phyloP scores from a whole-genome alignment of 108 stramenopile species.

The Discostella pseudostelligera region DNA sequence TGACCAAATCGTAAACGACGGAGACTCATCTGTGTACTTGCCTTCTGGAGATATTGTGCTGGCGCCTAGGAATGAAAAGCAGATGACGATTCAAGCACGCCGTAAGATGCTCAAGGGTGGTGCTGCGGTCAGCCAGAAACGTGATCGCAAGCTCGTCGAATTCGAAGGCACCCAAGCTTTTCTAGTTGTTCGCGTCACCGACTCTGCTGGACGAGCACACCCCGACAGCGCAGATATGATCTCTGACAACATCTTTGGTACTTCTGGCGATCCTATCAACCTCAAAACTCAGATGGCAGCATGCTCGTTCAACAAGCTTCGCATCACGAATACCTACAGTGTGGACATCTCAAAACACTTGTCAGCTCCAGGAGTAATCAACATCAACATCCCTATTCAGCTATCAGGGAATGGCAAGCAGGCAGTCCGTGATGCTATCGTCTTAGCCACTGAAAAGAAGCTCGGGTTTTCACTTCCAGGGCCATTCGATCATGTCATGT shows the following conservation, averaged over 20 bases:
- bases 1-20: background rate
- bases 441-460: background rate
- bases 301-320: slow-evolving; percentile 34
- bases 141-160: background rate
- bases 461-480: slow-evolving; percentile 23
- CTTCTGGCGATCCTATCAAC: slow-evolving; percentile 23
- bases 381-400: slow-evolving; percentile 6
- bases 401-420: slow-evolving; percentile 4
- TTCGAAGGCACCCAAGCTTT: slow-evolving; percentile 9
- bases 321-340: slow-evolving; percentile 16
- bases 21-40: background rate
- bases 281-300: slow-evolving; percentile 27
- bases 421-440: slow-evolving; percentile 1
- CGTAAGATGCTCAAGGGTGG: slow-evolving; percentile 1
- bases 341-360: slow-evolving; percentile 20
- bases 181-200: slow-evolving; percentile 30
- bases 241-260: slow-evolving; percentile 36
- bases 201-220: slow-evolving; percentile 6
- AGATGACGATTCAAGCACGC: background rate
- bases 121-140: background rate
- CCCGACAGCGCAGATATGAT: slow-evolving; percentile 22
- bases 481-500: slow-evolving; percentile 34
- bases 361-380: slow-evolving; percentile 28
- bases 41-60: background rate
- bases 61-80: background rate